Evolutionary conservation across 805 yeast genomes (phyloP).

Genomic region (Wickerhamomyces strasburgensis): DNA sequence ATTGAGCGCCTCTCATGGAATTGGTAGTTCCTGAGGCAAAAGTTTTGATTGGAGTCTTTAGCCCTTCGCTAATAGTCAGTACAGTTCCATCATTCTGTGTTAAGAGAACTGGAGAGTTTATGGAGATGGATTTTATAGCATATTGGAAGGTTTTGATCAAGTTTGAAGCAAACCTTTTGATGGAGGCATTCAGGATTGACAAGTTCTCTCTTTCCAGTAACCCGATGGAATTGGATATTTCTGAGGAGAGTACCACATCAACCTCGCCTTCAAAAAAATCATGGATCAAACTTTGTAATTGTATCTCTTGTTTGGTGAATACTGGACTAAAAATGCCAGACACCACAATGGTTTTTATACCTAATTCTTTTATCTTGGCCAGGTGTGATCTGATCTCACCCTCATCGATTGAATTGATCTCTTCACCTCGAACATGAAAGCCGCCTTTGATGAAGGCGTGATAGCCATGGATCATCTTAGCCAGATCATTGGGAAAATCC

Average conservation of each 20-base stretch:
- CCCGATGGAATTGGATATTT: conserved; percentile 38
- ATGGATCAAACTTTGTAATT: conserved; percentile 31
- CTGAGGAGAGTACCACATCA: conserved; percentile 34
- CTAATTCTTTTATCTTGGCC: conserved; percentile 27
- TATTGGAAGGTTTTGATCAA: conserved; percentile 35
- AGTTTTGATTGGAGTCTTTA: conserved; percentile 38
- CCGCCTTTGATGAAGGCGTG: conserved; percentile 37
- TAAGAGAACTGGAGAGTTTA: conserved; percentile 35
- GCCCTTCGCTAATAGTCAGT: conserved; percentile 36
- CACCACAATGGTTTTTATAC: conserved; percentile 35
- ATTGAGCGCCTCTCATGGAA: conserved; percentile 46
- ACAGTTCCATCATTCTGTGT: conserved; percentile 51
- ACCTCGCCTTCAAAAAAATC: conserved; percentile 14
- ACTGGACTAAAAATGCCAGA: conserved; percentile 39
- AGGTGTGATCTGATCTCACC: conserved; percentile 28
- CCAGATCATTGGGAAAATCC: conserved; percentile 39
- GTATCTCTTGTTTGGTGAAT: conserved; percentile 33
- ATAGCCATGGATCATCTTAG: conserved; percentile 32
- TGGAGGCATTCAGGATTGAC: conserved; percentile 42
- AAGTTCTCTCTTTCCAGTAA: conserved; percentile 44
- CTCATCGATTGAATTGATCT: conserved; percentile 30
- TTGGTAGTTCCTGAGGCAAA: conserved; percentile 48
- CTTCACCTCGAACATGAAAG: conserved; percentile 37
- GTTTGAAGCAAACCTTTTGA: conserved; percentile 36
- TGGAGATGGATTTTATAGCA: conserved; percentile 33